Percentiles rank a stretch among this genome's conserved stretches.
These are phyloP conservation scores for Dactylellina leptospora DNA, from an alignment of 2,329 filamentous ascomycete genomes.

Conservation along the genomic window DNA sequence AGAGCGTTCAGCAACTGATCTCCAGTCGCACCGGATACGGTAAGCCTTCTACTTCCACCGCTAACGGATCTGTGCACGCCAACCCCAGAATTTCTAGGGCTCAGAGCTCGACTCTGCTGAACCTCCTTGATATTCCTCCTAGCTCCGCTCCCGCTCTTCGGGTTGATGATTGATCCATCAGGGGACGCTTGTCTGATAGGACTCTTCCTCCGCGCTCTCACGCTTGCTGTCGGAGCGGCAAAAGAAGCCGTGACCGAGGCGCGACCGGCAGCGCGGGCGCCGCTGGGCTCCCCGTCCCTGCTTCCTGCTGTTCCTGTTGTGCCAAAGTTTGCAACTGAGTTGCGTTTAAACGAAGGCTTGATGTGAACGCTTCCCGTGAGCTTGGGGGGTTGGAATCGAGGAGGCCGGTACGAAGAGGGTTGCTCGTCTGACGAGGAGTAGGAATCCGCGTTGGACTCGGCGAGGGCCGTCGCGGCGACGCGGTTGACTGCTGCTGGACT, in stretches of 20 bases:
- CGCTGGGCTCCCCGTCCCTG: neutral
- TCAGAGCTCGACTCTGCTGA: slow-evolving; percentile 57
- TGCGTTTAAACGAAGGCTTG: slow-evolving; percentile 50
- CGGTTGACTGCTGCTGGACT: slow-evolving; percentile 13
- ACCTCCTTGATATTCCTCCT: slow-evolving; percentile 58
- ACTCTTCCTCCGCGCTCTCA: slow-evolving; percentile 60
- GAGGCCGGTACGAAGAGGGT: slow-evolving; percentile 45
- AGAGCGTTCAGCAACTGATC: slow-evolving; percentile 42
- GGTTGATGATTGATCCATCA: slow-evolving; percentile 60
- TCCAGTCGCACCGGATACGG: slow-evolving; percentile 32
- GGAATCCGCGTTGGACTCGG: slow-evolving; percentile 53
- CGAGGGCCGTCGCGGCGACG: slow-evolving; percentile 36
- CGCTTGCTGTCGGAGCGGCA: slow-evolving; percentile 54
- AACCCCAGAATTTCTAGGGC: slow-evolving; percentile 54
- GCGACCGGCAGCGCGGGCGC: slow-evolving; percentile 22
- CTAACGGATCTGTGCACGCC: slow-evolving; percentile 41
- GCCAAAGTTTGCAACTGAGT: slow-evolving; percentile 49
- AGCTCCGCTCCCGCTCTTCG: slow-evolving; percentile 59
- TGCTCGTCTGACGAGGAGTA: slow-evolving; percentile 54
- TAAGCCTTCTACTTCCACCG: slow-evolving; percentile 32
- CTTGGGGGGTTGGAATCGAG: slow-evolving; percentile 51
- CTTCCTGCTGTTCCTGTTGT: slow-evolving; percentile 7
- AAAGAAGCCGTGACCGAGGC: slow-evolving; percentile 53
- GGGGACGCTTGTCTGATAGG: slow-evolving; percentile 60
- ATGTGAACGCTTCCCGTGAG: slow-evolving; percentile 52